phyloP scores from a whole-genome alignment of 2,329 filamentous ascomycete genomes.

The Ophiostoma quercus region DNA sequence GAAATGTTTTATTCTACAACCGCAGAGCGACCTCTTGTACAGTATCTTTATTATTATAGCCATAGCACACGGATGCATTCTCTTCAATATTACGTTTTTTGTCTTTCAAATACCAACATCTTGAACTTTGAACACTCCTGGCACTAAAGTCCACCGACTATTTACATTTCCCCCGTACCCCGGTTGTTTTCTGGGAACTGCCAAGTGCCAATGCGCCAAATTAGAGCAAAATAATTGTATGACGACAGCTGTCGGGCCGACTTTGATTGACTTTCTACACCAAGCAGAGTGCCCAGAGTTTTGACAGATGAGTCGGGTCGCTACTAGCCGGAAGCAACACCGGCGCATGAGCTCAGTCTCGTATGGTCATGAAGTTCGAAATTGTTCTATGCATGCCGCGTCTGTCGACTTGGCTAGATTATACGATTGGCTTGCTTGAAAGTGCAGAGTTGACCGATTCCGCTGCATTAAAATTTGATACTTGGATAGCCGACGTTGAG shows the following conservation, averaged over 20 bases:
- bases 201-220: conserved; percentile 1
- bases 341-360: background rate
- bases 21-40: background rate
- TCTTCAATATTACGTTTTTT: background rate
- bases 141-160: background rate
- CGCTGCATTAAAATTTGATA: too few species aligned
- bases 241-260: conserved; percentile 6
- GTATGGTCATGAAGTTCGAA: background rate
- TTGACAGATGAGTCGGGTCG: background rate
- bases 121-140: background rate
- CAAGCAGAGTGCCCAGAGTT: too few species aligned
- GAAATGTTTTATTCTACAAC: background rate
- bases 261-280: background rate
- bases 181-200: background rate
- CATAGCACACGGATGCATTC: background rate
- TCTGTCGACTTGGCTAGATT: too few species aligned
- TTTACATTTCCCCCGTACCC: background rate
- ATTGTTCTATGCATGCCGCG: background rate
- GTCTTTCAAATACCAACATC: background rate
- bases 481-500: too few species aligned
- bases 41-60: background rate
- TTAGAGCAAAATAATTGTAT: background rate
- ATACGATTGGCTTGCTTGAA: too few species aligned
- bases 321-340: background rate
- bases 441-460: too few species aligned